These are phyloP conservation scores for Penicillium sp. DNA, from an alignment of 2,329 filamentous ascomycete genomes.

Conservation along the genomic window DNA sequence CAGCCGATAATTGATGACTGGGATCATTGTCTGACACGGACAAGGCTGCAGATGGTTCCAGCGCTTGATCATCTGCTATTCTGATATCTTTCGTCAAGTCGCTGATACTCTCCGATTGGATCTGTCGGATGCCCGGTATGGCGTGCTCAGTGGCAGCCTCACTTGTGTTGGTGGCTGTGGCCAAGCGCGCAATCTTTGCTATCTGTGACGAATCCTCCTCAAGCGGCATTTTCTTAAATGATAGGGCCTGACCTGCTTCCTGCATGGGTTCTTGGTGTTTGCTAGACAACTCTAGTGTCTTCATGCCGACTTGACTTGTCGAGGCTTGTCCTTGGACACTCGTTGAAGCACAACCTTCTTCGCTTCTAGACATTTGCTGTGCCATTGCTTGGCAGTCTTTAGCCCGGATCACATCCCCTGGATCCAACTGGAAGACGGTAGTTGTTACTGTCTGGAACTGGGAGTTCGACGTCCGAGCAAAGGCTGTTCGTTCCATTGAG, in stretches of 20 bases:
- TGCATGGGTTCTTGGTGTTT: background rate
- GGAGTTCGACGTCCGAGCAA: background rate
- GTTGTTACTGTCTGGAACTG: slow-evolving; percentile 8
- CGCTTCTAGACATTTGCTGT: background rate
- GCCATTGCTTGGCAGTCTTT: slow-evolving; percentile 11
- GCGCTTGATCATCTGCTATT: background rate
- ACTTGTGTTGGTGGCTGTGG: slow-evolving; percentile 1
- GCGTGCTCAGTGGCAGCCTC: slow-evolving; percentile 18
- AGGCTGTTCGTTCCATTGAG: background rate
- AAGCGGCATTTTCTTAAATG: background rate
- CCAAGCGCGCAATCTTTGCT: slow-evolving; percentile 3
- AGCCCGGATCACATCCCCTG: slow-evolving; percentile 8
- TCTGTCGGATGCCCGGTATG: slow-evolving; percentile 8
- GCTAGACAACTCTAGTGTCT: background rate
- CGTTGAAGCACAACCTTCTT: background rate
- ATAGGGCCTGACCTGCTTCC: background rate
- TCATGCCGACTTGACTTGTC: background rate
- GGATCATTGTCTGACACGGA: background rate
- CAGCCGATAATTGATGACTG: background rate
- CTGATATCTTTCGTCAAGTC: background rate
- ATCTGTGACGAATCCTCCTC: slow-evolving; percentile 7
- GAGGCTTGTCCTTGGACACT: background rate
- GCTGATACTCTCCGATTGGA: background rate
- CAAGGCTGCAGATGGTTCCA: background rate
- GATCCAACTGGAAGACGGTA: slow-evolving; percentile 11